Percentiles rank a stretch among this genome's conserved stretches.
Conservation (phyloP, 139 green algal genomes). For the Tetratostichococcus sp. region DNA sequence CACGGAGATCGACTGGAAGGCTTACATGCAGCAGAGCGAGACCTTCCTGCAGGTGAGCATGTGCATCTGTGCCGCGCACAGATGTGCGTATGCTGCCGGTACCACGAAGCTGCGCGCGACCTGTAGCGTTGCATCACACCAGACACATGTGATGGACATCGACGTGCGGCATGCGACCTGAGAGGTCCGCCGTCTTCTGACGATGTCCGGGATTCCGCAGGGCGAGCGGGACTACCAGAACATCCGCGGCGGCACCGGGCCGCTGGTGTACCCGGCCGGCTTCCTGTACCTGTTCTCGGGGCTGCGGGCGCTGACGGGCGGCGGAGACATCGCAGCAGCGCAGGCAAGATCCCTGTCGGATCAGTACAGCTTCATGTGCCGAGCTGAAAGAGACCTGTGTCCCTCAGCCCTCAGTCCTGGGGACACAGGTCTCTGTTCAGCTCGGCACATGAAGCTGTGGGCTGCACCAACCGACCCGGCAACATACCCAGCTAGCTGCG, state of each 20-base stretch:
- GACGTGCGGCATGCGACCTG: background rate
- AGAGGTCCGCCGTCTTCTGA: background rate
- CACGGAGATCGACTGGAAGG: slow-evolving; percentile 53
- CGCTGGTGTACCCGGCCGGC: slow-evolving; percentile 83
- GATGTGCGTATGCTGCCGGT: background rate
- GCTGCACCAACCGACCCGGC: too few species aligned
- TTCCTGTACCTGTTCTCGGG: slow-evolving; percentile 72
- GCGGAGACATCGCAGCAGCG: slow-evolving; percentile 21
- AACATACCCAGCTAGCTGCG: too few species aligned
- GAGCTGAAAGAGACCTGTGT: slow-evolving; percentile 10
- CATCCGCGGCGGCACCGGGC: slow-evolving; percentile 70
- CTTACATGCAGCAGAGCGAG: slow-evolving; percentile 51
- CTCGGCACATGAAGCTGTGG: too few species aligned
- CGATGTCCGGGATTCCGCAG: slow-evolving; percentile 9
- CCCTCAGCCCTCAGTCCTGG: too few species aligned
- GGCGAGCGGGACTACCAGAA: slow-evolving; percentile 77
- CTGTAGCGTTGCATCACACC: background rate
- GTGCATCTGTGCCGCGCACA: background rate
- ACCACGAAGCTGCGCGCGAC: too few species aligned
- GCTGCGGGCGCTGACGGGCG: slow-evolving; percentile 54
- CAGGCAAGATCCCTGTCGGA: too few species aligned
- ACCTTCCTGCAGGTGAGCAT: slow-evolving; percentile 28
- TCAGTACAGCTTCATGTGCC: too few species aligned
- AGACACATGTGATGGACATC: background rate
- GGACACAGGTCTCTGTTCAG: too few species aligned